Conservation (phyloP, 768 basidiomycete species). For the Fomitopsis pulvina region DNA sequence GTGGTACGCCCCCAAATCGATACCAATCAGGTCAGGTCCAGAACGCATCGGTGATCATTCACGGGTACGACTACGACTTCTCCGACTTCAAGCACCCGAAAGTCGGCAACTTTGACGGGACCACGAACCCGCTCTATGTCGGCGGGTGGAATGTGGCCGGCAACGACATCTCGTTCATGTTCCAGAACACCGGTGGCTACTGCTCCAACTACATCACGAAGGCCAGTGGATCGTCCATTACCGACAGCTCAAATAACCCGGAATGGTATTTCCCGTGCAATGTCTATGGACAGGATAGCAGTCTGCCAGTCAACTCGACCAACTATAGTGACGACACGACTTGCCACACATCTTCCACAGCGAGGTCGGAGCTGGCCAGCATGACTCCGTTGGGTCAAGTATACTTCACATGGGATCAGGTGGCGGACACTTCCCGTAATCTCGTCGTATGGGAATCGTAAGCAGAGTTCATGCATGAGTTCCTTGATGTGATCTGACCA, state of each 20-base stretch:
- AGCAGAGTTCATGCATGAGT: conserved; percentile 28
- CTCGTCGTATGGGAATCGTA: conserved; percentile 93
- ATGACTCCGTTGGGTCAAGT: conserved; percentile 71
- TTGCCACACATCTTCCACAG: conserved; percentile 62
- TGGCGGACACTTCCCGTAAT: conserved; percentile 62
- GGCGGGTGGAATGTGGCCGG: conserved; percentile 74
- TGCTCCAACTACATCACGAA: conserved; percentile 75
- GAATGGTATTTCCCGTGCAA: conserved; percentile 99
- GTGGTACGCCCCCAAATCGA: conserved; percentile 79
- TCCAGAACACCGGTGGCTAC: conserved; percentile 85
- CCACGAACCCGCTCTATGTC: conserved; percentile 76
- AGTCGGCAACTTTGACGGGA: conserved; percentile 68
- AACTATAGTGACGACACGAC: conserved; percentile 56
- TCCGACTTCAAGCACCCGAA: conserved; percentile 79
- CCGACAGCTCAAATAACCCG: conserved; percentile 48
- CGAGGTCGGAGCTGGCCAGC: conserved; percentile 45
- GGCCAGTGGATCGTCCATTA: conserved; percentile 64
- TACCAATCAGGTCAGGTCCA: conserved; percentile 76
- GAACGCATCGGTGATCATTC: conserved; percentile 81
- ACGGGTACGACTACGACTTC: conserved; percentile 92
- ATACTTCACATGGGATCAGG: conserved; percentile 90
- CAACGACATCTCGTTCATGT: conserved; percentile 90
- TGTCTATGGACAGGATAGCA: conserved; percentile 68
- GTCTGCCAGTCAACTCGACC: conserved; percentile 54
- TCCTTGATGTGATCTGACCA: conserved; percentile 1